Conservation (phyloP, 176 grass and related monocot genomes). For the Carex pumila region DNA sequence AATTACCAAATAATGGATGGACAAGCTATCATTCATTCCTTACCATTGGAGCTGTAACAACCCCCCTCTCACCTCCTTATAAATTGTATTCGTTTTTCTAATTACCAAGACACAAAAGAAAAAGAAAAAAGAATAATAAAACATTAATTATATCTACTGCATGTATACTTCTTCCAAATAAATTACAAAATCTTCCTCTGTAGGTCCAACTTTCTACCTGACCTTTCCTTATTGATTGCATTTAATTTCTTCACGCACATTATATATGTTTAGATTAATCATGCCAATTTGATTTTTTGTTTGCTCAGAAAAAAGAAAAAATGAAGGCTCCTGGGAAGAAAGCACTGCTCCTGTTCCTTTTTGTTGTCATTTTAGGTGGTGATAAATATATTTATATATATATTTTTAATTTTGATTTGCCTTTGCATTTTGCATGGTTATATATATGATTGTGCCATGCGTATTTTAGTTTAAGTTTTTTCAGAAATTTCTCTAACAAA, state of each 20-base stretch:
- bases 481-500: no score
- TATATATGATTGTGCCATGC: neutral
- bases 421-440: neutral
- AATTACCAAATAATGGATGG: neutral
- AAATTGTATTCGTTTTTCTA: neutral
- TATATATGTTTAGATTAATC: constrained; percentile 6
- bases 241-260: constrained; percentile 5
- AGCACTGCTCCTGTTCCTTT: constrained; percentile 4
- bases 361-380: constrained; percentile 11
- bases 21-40: neutral
- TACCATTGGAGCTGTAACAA: neutral
- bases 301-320: constrained; percentile 4
- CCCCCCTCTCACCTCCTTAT: neutral
- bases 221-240: neutral
- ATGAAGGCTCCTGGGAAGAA: constrained; percentile 21
- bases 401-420: neutral
- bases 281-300: constrained; percentile 9
- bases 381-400: neutral
- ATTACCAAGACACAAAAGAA: neutral
- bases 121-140: neutral
- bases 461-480: neutral
- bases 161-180: neutral
- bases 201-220: neutral
- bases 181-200: neutral
- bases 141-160: neutral